These are phyloP conservation scores for Leishmania tarentolae DNA, from an alignment of 208 protist genomes.

Conservation along the genomic window DNA sequence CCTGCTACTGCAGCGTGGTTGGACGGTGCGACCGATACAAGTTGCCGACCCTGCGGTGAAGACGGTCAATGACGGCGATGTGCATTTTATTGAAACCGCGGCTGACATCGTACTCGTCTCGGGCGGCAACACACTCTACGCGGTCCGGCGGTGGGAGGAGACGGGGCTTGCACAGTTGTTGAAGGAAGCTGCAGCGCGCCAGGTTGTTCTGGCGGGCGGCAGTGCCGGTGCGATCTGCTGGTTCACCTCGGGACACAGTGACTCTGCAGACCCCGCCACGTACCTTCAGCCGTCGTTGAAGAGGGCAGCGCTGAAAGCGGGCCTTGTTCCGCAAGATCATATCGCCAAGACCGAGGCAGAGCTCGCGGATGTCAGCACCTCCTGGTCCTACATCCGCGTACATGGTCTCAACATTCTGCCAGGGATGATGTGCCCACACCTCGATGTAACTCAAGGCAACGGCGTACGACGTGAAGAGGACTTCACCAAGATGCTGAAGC, in stretches of 20 bases:
- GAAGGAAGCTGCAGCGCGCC: conserved; percentile 36
- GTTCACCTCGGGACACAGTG: conserved; percentile 90
- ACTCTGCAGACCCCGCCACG: conserved; percentile 85
- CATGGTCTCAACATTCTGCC: conserved; percentile 79
- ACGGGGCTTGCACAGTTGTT: conserved; percentile 69
- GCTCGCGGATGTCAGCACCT: conserved; percentile 18
- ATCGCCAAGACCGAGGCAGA: conserved; percentile 27
- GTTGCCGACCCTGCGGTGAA: conserved; percentile 60
- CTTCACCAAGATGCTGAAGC: conserved; percentile 85
- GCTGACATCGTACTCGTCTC: conserved; percentile 85
- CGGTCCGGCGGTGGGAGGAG: conserved; percentile 87
- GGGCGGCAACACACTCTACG: conserved; percentile 92
- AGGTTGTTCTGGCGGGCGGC: conserved; percentile 76
- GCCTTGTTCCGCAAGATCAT: conserved; percentile 12
- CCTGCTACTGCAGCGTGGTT: conserved; percentile 54
- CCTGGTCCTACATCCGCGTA: conserved; percentile 89
- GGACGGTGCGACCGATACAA: conserved; percentile 45
- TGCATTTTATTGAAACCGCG: conserved; percentile 30
- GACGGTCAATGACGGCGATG: conserved; percentile 31
- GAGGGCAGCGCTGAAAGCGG: conserved; percentile 20
- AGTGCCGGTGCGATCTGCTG: conserved; percentile 91
- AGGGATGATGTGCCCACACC: conserved; percentile 87
- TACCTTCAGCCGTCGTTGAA: conserved; percentile 62
- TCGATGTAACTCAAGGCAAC: conserved; percentile 74
- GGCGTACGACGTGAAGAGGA: conserved; percentile 74